phyloP scores from a whole-genome alignment of 495 filamentous ascomycete genomes.

The Penicillium chermesinum region DNA sequence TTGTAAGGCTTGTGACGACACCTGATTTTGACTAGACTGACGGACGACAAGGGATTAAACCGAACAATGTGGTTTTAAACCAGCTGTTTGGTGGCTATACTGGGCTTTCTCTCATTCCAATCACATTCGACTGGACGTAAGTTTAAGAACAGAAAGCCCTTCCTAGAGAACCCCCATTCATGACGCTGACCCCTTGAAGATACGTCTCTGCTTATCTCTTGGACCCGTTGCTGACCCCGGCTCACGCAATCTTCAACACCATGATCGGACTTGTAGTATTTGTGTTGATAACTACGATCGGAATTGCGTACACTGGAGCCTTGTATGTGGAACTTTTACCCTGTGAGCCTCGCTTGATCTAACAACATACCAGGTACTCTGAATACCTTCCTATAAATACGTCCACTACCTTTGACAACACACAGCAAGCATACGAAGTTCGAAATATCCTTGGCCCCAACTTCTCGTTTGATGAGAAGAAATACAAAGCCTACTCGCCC shows the following conservation, averaged over 20 bases:
- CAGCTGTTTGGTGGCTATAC: constrained; percentile 56
- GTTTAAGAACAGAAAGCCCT: neutral
- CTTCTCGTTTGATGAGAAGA: constrained; percentile 48
- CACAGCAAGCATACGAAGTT: constrained; percentile 50
- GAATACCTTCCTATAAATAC: constrained; percentile 56
- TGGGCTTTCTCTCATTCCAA: constrained; percentile 52
- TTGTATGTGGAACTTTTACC: constrained; percentile 38
- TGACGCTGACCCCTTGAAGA: constrained; percentile 2
- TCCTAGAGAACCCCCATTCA: neutral
- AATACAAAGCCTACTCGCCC: constrained; percentile 57
- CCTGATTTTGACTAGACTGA: neutral
- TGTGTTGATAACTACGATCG: constrained; percentile 43
- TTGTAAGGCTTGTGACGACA: constrained; percentile 25
- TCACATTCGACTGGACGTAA: constrained; percentile 61
- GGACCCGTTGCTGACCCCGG: constrained; percentile 55
- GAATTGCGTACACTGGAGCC: constrained; percentile 50
- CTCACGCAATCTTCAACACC: constrained; percentile 54
- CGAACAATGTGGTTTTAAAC: constrained; percentile 54
- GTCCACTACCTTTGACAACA: constrained; percentile 57
- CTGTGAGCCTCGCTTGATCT: neutral
- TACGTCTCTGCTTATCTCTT: constrained; percentile 52
- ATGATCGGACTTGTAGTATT: constrained; percentile 55
- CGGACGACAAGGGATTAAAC: constrained; percentile 36
- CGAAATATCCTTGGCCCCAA: constrained; percentile 45
- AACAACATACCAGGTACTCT: constrained; percentile 18